phyloP scores from a whole-genome alignment of 2,329 filamentous ascomycete genomes.

The Calonectria fujianensis region DNA sequence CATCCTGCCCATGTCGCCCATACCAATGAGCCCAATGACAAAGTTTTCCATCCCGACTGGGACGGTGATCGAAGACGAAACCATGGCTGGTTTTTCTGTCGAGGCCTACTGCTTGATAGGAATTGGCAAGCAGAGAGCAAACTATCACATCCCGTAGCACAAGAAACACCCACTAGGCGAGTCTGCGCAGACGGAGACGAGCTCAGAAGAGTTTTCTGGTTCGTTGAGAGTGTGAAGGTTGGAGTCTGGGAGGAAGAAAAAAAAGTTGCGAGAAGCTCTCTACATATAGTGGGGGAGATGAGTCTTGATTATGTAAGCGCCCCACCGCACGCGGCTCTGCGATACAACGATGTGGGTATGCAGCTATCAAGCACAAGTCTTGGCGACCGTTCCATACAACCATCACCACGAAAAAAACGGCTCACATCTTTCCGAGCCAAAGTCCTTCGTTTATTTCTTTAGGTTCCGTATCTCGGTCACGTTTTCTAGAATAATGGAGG shows the following conservation, averaged over 20 bases:
- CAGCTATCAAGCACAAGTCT: constrained; percentile 47
- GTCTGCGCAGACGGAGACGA: constrained; percentile 41
- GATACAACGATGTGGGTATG: constrained; percentile 53
- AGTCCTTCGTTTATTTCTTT: constrained; percentile 20
- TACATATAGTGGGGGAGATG: constrained; percentile 52
- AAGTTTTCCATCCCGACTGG: constrained; percentile 78
- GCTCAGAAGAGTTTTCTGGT: constrained; percentile 23
- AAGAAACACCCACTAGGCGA: constrained; percentile 40
- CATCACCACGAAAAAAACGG: background rate
- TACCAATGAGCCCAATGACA: constrained; percentile 94
- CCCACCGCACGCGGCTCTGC: constrained; percentile 23
- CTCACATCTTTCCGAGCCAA: background rate
- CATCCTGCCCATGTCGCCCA: constrained; percentile 99
- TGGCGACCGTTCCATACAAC: constrained; percentile 17
- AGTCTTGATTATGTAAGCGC: constrained; percentile 48
- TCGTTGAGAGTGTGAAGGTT: constrained; percentile 44
- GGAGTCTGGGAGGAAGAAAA: constrained; percentile 47
- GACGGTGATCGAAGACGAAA: constrained; percentile 51
- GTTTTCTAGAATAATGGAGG: constrained; percentile 61
- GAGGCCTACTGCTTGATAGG: constrained; percentile 49
- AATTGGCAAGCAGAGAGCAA: constrained; percentile 48
- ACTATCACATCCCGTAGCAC: constrained; percentile 55
- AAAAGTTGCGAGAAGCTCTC: constrained; percentile 49
- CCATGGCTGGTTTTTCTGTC: constrained; percentile 52
- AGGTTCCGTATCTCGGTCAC: background rate